These are phyloP conservation scores for Flammula alnicola DNA, from an alignment of 1,284 basidiomycete species.

Conservation along the genomic window DNA sequence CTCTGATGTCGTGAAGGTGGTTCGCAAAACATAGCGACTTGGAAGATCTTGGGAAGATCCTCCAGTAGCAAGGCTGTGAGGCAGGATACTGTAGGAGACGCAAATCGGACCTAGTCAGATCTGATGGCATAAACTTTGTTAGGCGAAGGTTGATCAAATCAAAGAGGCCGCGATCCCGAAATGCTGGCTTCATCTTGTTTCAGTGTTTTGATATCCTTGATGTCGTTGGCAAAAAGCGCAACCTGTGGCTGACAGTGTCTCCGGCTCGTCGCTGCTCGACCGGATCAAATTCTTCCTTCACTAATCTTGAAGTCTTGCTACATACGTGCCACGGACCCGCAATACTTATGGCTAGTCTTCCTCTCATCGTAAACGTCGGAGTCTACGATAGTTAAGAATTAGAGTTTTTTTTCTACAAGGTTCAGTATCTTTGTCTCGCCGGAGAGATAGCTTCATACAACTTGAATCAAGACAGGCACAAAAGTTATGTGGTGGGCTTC, in stretches of 20 bases:
- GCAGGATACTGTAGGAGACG: no score
- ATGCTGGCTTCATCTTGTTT: constrained; percentile 16
- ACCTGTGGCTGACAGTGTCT: no score
- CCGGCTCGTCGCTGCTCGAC: constrained; percentile 6
- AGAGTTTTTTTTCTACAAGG: no score
- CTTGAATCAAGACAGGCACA: neutral
- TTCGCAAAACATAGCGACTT: constrained; percentile 32
- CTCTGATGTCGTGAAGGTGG: constrained; percentile 33
- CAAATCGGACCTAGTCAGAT: constrained; percentile 14
- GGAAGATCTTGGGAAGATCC: constrained; percentile 27
- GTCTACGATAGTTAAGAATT: no score
- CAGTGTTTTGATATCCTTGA: constrained; percentile 13
- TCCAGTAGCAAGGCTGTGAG: constrained; percentile 33
- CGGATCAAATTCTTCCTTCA: constrained; percentile 14
- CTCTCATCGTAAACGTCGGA: neutral
- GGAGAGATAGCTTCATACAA: neutral
- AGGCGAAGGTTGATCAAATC: constrained; percentile 1
- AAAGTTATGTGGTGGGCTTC: no score
- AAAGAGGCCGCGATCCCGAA: constrained; percentile 15
- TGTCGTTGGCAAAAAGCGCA: constrained; percentile 4
- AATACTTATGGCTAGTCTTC: neutral
- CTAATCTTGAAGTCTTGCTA: neutral
- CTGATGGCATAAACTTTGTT: constrained; percentile 22
- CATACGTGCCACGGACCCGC: neutral
- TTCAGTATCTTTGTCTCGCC: neutral